Evolutionary conservation across 1,139 yeast genomes (phyloP), one percentile per base, ranked within the genome.

Genomic region (Starmera stellimalicola): DNA sequence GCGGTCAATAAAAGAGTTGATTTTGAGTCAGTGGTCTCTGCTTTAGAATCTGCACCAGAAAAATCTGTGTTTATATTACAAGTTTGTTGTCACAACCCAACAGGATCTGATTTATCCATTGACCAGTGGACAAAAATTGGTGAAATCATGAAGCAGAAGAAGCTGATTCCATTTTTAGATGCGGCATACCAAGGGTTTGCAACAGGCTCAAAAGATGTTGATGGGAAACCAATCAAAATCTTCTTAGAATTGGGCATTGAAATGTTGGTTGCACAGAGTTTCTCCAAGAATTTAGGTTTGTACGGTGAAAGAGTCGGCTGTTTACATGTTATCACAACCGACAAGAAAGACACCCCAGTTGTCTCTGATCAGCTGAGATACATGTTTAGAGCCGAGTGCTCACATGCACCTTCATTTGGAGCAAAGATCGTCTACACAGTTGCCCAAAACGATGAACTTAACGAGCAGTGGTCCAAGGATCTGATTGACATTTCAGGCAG

Each of bases 181-280:
- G 74, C 80, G 67, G 95, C 95, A 4, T 87, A 87, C 63, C 95
- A 84, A 57, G 96, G 95, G n/a, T 80, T 87, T 52, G 82, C 91
- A 27, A 70, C 88, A 10, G 95, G 96, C 39, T 62, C 67, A 41
- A 51, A 65, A 28, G 62, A 55, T 37, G 51, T 58, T 31, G 78
- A 72, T 45, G 74, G 77, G 18, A 69, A 45, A 50, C 59, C 60
- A 51, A 60, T 60, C 54, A 58, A 47, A 47, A 54, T 41, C 55
- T 57, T 52, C 57, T 61, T 45, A 31, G 50, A 52, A 18, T 18
- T 39, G 10, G 42, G 38, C 7, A 17, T 42, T 9, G 74, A 46
- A 38, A 22, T 49, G 44, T 30, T 40, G 27, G 28, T 54, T 57
- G 57, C 53, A 55, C 95, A 85, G 63, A 83, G 94, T 3, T 87